phyloP scores from a whole-genome alignment of 495 filamentous ascomycete species.

The Hypomontagnella submonticulosa region DNA sequence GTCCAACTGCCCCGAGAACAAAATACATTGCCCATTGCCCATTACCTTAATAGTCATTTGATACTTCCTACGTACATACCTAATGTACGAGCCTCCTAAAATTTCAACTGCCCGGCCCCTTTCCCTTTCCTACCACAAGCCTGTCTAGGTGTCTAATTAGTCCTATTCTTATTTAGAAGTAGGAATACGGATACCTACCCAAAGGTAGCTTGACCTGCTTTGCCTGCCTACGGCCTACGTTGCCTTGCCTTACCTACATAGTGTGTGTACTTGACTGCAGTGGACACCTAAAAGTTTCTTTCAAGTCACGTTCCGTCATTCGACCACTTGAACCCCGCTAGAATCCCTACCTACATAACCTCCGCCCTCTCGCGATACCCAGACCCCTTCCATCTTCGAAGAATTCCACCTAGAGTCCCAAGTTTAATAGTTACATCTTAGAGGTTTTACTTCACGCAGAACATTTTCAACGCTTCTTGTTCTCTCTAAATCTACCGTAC shows the following conservation, averaged over 20 bases:
- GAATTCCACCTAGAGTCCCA: constrained; percentile 33
- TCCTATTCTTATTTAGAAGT: constrained; percentile 36
- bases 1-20: constrained; percentile 20
- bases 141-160: too few relatives aligned
- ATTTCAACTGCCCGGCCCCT: constrained; percentile 15
- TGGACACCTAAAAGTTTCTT: constrained; percentile 47
- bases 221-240: too few relatives aligned
- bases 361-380: constrained; percentile 45
- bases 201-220: constrained; percentile 33
- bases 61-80: constrained; percentile 4
- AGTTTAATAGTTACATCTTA: constrained; percentile 32
- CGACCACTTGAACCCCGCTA: constrained; percentile 50
- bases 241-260: background rate
- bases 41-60: background rate
- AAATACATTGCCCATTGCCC: constrained; percentile 11
- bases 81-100: constrained; percentile 26
- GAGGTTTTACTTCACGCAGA: constrained; percentile 16
- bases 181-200: constrained; percentile 22
- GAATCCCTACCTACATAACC: constrained; percentile 50
- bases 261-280: constrained; percentile 33
- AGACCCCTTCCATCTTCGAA: constrained; percentile 37
- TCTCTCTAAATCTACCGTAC: constrained; percentile 5
- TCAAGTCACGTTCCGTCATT: constrained; percentile 46
- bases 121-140: constrained; percentile 32
- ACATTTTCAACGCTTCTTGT: constrained; percentile 12